A percentile compares a stretch with the other conserved stretches of the same genome.
Evolutionary conservation across 768 basidiomycete species (phyloP).

Genomic region (Trametes punicea): DNA sequence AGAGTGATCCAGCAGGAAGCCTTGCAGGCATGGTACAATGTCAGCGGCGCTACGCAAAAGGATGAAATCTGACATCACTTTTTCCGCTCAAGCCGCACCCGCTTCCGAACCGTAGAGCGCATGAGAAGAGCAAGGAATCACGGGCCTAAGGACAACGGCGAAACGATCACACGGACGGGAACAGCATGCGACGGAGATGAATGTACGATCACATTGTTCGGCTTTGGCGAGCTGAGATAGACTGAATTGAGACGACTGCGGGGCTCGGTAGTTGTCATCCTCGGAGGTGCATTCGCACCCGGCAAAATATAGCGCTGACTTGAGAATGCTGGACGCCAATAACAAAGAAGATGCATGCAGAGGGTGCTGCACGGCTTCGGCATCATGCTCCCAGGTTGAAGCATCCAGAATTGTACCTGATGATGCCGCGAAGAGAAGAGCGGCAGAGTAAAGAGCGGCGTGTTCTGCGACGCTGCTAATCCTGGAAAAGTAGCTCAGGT

Average conservation of each 20-base stretch:
- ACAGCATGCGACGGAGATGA: slow-evolving; percentile 6
- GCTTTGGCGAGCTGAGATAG: neutral
- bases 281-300: too few species aligned
- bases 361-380: neutral
- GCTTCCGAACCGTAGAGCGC: neutral
- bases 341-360: too few species aligned
- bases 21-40: neutral
- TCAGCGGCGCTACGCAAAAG: neutral
- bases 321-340: too few species aligned
- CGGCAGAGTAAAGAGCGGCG: neutral
- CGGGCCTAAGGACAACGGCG: neutral
- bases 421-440: neutral
- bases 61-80: neutral
- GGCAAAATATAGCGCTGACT: too few species aligned
- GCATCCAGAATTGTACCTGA: neutral
- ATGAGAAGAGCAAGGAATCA: slow-evolving; percentile 7
- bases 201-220: slow-evolving; percentile 14
- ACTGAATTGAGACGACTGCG: neutral
- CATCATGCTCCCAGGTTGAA: neutral
- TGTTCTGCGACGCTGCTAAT: neutral
- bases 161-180: slow-evolving; percentile 12
- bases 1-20: too few species aligned
- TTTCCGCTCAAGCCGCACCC: neutral
- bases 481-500: neutral
- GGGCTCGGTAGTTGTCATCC: neutral